A percentile compares a stretch with the other conserved stretches of the same genome.
These are phyloP conservation scores for Avena sativa DNA, from an alignment of 176 grass and related monocot species.

Conservation along the genomic window DNA sequence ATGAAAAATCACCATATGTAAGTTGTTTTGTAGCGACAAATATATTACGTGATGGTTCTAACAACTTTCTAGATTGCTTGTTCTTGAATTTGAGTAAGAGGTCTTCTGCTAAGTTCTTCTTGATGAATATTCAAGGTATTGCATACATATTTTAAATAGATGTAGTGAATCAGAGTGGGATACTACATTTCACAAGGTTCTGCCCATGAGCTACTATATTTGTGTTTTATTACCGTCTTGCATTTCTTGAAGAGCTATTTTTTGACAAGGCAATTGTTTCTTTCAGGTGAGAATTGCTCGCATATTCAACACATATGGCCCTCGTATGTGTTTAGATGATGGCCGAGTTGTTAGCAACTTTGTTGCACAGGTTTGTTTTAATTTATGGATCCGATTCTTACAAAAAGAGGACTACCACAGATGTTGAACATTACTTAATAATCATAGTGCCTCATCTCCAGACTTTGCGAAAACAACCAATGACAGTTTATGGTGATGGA, in stretches of 20 bases:
- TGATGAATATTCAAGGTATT: not conserved
- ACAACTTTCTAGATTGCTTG: not conserved
- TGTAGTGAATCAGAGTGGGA: not conserved
- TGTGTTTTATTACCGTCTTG: not conserved
- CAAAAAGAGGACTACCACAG: slow-evolving; percentile 25
- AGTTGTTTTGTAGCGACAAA: not conserved
- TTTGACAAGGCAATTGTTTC: slow-evolving; percentile 36
- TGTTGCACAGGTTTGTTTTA: slow-evolving; percentile 81
- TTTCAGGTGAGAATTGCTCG: slow-evolving; percentile 88
- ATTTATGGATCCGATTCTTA: slow-evolving; percentile 14
- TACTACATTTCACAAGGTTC: not conserved
- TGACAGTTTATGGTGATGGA: slow-evolving; percentile 98
- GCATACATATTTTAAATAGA: not conserved
- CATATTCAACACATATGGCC: slow-evolving; percentile 96
- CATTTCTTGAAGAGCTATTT: slow-evolving; percentile 14
- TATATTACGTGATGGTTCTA: not conserved
- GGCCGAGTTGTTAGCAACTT: slow-evolving; percentile 96
- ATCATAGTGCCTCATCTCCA: slow-evolving; percentile 48
- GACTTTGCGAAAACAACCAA: slow-evolving; percentile 82
- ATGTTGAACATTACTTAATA: slow-evolving; percentile 20
- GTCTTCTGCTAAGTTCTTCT: not conserved
- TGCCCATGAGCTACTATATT: not conserved
- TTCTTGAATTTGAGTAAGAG: not conserved
- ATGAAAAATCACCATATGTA: not conserved
- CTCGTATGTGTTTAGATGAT: slow-evolving; percentile 97